Evolutionary conservation across 2,329 filamentous ascomycete genomes (phyloP).

Genomic region (Aschersonia sp.): DNA sequence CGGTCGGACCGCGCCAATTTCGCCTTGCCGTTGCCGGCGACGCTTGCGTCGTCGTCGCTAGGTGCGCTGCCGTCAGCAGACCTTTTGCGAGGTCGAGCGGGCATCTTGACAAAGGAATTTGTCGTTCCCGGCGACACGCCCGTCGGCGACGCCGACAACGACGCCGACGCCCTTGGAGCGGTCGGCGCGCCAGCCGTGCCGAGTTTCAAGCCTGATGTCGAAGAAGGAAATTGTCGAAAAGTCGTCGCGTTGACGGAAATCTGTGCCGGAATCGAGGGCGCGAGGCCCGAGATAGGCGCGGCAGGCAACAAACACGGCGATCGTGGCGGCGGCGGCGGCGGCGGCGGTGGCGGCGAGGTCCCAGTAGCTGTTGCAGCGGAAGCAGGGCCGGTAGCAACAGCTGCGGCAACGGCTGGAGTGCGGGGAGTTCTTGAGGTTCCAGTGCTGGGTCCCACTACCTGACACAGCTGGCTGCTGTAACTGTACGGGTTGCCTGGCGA

Average conservation of each 20-base stretch:
- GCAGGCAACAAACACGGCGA: background rate
- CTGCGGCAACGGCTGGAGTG: background rate
- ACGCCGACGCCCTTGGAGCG: background rate
- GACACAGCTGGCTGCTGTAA: background rate
- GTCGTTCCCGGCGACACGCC: slow-evolving; percentile 4
- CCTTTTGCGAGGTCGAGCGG: slow-evolving; percentile 17
- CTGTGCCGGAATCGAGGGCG: background rate
- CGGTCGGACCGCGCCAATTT: slow-evolving; percentile 36
- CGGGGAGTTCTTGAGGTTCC: background rate
- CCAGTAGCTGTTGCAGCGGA: background rate
- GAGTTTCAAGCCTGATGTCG: slow-evolving; percentile 2
- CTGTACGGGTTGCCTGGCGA: background rate
- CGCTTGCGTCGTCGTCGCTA: slow-evolving; percentile 15
- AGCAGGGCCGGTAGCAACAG: background rate
- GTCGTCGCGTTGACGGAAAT: background rate
- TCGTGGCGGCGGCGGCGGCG: too few relatives aligned
- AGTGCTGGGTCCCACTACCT: background rate
- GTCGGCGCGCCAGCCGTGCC: slow-evolving; percentile 5
- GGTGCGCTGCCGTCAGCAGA: slow-evolving; percentile 18
- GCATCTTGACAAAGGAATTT: slow-evolving; percentile 6
- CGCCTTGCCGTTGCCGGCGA: slow-evolving; percentile 18
- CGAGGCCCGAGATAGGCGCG: background rate
- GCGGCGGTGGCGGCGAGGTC: background rate
- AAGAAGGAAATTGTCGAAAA: background rate
- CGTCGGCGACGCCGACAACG: slow-evolving; percentile 5